Evolutionary conservation across 352 stramenopile species (phyloP), one percentile per base, ranked within the genome.

Genomic region (Globisporangium echinulatum): DNA sequence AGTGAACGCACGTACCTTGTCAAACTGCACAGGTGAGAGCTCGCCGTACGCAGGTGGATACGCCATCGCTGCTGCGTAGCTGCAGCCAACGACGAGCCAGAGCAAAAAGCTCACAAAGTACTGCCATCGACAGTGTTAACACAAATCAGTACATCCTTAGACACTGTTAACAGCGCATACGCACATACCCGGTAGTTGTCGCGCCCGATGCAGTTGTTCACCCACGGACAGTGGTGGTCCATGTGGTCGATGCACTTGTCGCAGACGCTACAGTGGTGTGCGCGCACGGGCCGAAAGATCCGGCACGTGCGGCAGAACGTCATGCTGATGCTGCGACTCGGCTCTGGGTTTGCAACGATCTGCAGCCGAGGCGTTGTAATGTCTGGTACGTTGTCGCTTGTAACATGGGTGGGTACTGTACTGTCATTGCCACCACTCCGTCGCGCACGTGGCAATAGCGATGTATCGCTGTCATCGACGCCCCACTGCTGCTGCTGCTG

Each of bases 141-240:
- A 14, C 11, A 43, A 3, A 14, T 11, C n/a, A 11, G 36, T 19
- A 33, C 37, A 7, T 4, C 9, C 6, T 36, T n/a, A 7, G 7
- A 48, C 1, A 3, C 19, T 8, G 19, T 25, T 25, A 25, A 2
- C 25, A 40, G 19, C 9, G 6, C 13, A 46, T 10, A 9, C 37
- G 10, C 5, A 14, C 72, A 13, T 76, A 87, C 77, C 53, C 75
- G 98, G 78, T 98, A 97, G 74, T 99, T 99, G 61, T 93, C 83
- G 49, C 97, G 92, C 49, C 95, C 96, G 54, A 99, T 87, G 69
- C 94, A 99, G 77, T 98, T 98, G 69, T 98, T 98, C 7, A 98
- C 85, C 95, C 95, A 99, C n/a, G 94, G 94, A 62, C 95, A 98
- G 72, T 98, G 93, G 81, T 98, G 96, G 68, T 99, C 96, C 92